A percentile compares a stretch with the other conserved stretches of the same genome.
phyloP scores from a whole-genome alignment of 495 filamentous ascomycete species.

The Daldinia concentrica region DNA sequence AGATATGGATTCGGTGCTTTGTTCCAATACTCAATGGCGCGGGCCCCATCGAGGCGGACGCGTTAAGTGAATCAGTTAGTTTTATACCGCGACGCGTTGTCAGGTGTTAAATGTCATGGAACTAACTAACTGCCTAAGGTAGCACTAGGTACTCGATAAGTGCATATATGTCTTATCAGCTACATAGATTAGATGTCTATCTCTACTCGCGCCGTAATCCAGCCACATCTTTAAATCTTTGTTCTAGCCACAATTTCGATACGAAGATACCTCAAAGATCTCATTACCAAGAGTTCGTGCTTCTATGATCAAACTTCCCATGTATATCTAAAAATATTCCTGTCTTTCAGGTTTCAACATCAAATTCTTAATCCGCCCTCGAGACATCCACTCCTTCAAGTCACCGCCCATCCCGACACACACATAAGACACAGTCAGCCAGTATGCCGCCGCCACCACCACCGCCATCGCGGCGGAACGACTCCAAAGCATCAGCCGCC shows the following conservation, averaged over 20 bases:
- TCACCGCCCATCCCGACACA: neutral
- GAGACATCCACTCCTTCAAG: neutral
- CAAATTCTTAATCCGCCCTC: neutral
- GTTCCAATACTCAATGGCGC: neutral
- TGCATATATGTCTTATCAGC: no score
- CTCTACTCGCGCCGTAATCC: neutral
- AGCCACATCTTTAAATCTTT: neutral
- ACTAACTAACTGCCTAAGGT: no score
- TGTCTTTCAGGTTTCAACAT: neutral
- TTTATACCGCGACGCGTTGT: conserved; percentile 38
- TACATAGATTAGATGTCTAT: no score
- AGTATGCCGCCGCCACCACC: conserved; percentile 46
- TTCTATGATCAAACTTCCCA: neutral
- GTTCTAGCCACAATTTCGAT: conserved; percentile 14
- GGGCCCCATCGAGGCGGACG: conserved; percentile 22
- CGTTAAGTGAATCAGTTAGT: conserved; percentile 28
- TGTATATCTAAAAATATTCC: neutral
- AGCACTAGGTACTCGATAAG: neutral
- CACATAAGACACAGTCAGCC: neutral
- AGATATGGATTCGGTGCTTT: neutral
- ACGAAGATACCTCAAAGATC: conserved; percentile 10
- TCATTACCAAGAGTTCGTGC: neutral
- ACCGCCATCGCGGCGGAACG: conserved; percentile 47
- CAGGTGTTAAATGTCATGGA: conserved; percentile 39
- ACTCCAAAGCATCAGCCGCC: conserved; percentile 58